Evolutionary conservation across 2,329 filamentous ascomycete species (phyloP), one percentile per base, ranked within the genome.

Genomic region (Aureobasidium melanogenum): DNA sequence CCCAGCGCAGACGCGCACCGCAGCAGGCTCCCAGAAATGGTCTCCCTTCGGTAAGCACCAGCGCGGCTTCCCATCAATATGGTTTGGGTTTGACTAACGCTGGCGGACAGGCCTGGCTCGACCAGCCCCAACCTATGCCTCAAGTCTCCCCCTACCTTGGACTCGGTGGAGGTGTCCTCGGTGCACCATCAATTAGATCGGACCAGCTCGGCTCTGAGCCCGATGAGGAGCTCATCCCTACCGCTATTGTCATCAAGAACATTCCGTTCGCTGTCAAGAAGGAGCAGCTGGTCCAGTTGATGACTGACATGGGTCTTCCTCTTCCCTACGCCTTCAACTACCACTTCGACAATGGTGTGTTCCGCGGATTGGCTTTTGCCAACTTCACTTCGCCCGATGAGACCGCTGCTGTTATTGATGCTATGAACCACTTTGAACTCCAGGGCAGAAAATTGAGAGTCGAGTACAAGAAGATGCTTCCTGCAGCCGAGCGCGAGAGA

Each of bases 391-490:
- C 91, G 17, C 86, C 94, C 1, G 89, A 97, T 66, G 94, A 99
- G 74, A 99, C 94, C 0, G 88, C 89, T 14, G 83, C 88, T 54
- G 94, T 97, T 54, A 99, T 99, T 64, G 88, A 96, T 62, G 83
- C 88, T 57, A 88, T 99, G 82, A 99, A 99, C 71, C 91, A 96
- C 68, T 88, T 97, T 74, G 94, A 97, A 70, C 84, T 99, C 9
- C 91, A 96, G 72, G 94, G 94, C 48, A 84, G 94, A 64, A 97
- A 97, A 77, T 79, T 99, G 67, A 84, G 94, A 52, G 94, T 99
- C 28, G 94, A 99, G 75, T 99, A 97, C 79, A 99, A 99, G 82
- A 97, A 97, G 79, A 97, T 99, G 94, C 83, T 99, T 5, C 94
- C 94, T 0, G 84, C 95, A 66, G 90, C 92, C 34, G 94, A 97